These are phyloP conservation scores for Blastocystis sp. DNA, from an alignment of 352 stramenopile genomes.

Conservation along the genomic window DNA sequence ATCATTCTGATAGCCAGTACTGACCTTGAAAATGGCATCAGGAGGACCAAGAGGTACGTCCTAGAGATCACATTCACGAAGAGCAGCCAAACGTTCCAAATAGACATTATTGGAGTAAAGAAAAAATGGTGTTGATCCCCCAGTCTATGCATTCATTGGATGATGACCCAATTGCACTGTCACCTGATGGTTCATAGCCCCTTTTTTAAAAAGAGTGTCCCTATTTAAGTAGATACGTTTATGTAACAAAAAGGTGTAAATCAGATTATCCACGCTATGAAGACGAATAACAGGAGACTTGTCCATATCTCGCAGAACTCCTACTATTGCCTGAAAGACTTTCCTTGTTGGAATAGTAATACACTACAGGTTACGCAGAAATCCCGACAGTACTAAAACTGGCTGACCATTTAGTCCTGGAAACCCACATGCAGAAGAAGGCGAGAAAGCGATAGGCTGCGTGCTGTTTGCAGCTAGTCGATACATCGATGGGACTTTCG, in stretches of 20 bases:
- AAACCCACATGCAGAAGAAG: not conserved
- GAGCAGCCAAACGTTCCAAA: slow-evolving; percentile 26
- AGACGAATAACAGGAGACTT: not conserved
- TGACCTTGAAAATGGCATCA: slow-evolving; percentile 79
- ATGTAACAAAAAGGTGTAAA: not conserved
- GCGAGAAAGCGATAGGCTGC: not conserved
- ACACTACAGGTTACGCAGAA: slow-evolving; percentile 7
- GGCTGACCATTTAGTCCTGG: not conserved
- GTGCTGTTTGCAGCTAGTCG: not conserved
- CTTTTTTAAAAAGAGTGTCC: not conserved
- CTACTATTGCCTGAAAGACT: not conserved
- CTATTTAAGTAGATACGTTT: not conserved
- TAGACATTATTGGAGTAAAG: slow-evolving; percentile 14
- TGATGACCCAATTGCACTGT: not conserved
- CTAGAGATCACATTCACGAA: slow-evolving; percentile 43
- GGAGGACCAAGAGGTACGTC: slow-evolving; percentile 76
- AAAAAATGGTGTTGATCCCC: not conserved
- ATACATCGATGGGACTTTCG: not conserved
- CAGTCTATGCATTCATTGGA: not conserved
- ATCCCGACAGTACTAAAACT: not conserved
- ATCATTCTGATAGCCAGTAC: slow-evolving; percentile 70
- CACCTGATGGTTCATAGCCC: not conserved
- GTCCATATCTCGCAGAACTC: not conserved
- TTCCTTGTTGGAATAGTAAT: not conserved
- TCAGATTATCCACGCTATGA: not conserved